Conservation (phyloP, 2,329 filamentous ascomycete genomes). For the Tympanopsis confertula region DNA sequence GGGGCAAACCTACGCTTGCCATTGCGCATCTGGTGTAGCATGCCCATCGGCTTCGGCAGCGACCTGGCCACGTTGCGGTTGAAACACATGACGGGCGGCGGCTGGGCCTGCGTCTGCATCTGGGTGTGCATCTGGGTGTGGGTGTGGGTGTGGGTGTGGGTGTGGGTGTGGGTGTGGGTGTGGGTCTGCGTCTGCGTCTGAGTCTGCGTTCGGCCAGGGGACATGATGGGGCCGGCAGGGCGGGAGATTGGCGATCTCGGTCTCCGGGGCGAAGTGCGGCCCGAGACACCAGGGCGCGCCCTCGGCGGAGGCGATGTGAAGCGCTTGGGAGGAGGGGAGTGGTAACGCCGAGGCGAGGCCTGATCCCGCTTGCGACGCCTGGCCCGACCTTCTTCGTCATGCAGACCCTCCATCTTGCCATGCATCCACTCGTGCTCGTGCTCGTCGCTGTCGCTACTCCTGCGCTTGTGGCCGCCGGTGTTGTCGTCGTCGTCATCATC, state of each 20-base stretch:
- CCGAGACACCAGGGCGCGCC: conserved; percentile 34
- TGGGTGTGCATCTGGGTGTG: not conserved
- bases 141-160: not conserved
- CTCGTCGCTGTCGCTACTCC: not conserved
- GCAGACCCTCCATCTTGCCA: conserved; percentile 57
- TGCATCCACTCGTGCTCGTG: conserved; percentile 13
- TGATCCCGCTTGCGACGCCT: conserved; percentile 15
- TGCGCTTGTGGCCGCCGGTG: no score
- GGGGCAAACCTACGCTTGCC: not conserved
- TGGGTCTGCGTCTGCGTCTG: conserved; percentile 46
- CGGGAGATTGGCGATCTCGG: no score
- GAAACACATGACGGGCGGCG: not conserved
- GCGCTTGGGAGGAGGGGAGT: conserved; percentile 24
- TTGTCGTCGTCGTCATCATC: no score
- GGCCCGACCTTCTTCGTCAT: conserved; percentile 42
- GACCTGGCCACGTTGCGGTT: not conserved
- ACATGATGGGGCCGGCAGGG: no score
- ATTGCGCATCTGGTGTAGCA: not conserved
- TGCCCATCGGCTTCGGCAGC: not conserved
- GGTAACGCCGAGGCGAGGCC: not conserved
- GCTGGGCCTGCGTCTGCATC: no score
- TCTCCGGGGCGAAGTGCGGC: conserved; percentile 24
- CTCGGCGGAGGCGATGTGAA: conserved; percentile 14
- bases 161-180: conserved; percentile 15
- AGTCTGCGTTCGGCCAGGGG: conserved; percentile 61